These are phyloP conservation scores for Saccharomycopsis amapae DNA, from an alignment of 805 yeast genomes.

Conservation along the genomic window DNA sequence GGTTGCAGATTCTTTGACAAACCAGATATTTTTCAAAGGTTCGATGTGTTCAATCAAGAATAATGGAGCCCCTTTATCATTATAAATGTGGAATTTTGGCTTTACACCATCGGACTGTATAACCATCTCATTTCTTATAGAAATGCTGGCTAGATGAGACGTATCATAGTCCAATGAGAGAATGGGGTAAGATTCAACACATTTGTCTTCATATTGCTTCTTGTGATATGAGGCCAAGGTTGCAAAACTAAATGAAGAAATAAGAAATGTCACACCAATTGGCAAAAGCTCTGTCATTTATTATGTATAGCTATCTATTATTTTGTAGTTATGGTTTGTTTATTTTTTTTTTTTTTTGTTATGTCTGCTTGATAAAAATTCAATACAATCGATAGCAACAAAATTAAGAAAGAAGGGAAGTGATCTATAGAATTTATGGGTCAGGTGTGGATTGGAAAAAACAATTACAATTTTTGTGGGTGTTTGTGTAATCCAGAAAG, in stretches of 20 bases:
- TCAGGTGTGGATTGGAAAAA: too few species aligned
- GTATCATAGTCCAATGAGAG: constrained; percentile 6
- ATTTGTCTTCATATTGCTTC: constrained; percentile 8
- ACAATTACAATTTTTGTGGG: too few species aligned
- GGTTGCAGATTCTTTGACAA: not conserved
- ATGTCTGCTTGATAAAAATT: too few species aligned
- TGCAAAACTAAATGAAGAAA: constrained; percentile 12
- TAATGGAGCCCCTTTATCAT: not conserved
- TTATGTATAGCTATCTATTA: not conserved
- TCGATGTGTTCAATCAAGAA: constrained; percentile 3
- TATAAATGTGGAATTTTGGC: not conserved
- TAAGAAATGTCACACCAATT: constrained; percentile 9
- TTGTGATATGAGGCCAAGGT: constrained; percentile 11
- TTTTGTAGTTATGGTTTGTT: not conserved
- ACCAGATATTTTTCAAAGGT: constrained; percentile 12
- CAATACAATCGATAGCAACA: too few species aligned
- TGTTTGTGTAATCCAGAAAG: too few species aligned
- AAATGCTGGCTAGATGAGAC: constrained; percentile 6
- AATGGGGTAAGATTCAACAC: constrained; percentile 13
- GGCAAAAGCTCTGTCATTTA: constrained; percentile 4
- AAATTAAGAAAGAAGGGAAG: too few species aligned
- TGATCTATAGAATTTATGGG: too few species aligned
- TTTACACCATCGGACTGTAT: not conserved
- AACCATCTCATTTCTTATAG: not conserved
- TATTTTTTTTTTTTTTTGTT: not conserved